A percentile compares a stretch with the other conserved stretches of the same genome.
Evolutionary conservation across 208 protist genomes (phyloP).

Genomic region (Angomonas deanei): DNA sequence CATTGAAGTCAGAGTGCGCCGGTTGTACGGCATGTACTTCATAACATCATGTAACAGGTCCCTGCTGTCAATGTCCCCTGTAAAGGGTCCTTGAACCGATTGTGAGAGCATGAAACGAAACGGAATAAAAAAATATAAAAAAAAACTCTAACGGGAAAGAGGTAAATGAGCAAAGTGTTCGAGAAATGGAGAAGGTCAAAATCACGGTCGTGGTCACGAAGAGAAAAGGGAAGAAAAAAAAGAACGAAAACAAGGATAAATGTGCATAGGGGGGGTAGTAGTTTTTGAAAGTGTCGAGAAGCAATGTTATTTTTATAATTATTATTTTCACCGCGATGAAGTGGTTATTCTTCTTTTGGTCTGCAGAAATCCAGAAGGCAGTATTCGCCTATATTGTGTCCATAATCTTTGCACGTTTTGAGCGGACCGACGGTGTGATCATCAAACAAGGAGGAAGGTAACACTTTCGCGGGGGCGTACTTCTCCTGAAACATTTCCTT

Average conservation of each 20-base stretch:
- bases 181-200: neutral
- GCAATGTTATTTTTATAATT: no score
- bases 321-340: neutral
- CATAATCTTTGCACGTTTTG: no score
- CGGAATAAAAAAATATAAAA: neutral
- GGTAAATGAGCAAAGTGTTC: neutral
- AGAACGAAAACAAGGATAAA: neutral
- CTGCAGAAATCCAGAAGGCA: neutral
- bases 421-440: no score
- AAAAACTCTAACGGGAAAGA: neutral
- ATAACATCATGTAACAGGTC: conserved; percentile 62
- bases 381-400: no score
- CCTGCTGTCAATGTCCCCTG: conserved; percentile 50
- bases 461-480: neutral
- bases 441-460: conserved; percentile 43
- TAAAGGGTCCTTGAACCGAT: conserved; percentile 35
- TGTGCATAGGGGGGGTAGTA: neutral
- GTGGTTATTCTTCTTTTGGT: neutral
- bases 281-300: no score
- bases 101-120: conserved; percentile 18
- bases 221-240: neutral
- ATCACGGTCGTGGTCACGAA: neutral
- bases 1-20: conserved; percentile 73
- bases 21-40: conserved; percentile 80
- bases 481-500: neutral